phyloP scores from a whole-genome alignment of 2,329 filamentous ascomycete genomes.

The Pestalotiopsis sp. region DNA sequence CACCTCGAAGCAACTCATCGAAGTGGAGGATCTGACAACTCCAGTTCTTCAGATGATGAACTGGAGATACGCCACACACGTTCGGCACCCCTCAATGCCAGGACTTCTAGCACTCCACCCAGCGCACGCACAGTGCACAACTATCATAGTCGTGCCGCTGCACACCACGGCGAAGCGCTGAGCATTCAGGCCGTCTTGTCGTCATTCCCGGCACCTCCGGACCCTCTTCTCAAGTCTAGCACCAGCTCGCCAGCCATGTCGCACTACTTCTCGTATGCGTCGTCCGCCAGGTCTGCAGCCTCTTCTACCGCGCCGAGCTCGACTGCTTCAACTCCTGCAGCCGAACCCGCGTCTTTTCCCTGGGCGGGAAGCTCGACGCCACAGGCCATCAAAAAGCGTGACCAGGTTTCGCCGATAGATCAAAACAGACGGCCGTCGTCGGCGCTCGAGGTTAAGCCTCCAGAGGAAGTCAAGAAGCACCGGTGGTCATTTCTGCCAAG shows the following conservation, averaged over 20 bases:
- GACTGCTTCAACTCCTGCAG: constrained; percentile 15
- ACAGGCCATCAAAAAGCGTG: background rate
- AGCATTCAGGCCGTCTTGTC: constrained; percentile 15
- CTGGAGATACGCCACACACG: constrained; percentile 15
- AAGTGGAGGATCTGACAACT: constrained; percentile 17
- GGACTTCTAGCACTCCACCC: constrained; percentile 7
- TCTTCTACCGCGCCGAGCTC: constrained; percentile 23
- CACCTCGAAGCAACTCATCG: constrained; percentile 12
- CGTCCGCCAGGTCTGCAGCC: constrained; percentile 25
- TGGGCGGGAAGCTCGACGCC: background rate
- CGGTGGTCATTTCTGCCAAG: background rate
- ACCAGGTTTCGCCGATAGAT: background rate
- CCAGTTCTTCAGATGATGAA: constrained; percentile 23
- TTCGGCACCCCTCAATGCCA: constrained; percentile 16
- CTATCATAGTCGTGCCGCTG: constrained; percentile 26
- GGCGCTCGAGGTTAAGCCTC: background rate
- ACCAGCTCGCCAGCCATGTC: constrained; percentile 14
- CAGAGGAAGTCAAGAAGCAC: constrained; percentile 4
- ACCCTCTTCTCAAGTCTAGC: background rate
- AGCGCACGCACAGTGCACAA: constrained; percentile 19
- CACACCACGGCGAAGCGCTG: constrained; percentile 20
- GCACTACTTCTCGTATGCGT: constrained; percentile 19
- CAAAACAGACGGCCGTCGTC: background rate
- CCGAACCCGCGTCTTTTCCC: constrained; percentile 9
- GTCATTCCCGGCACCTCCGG: constrained; percentile 14